Base-by-base conservation (phyloP, 768 basidiomycete species). In the Tricholoma saponaceum region DNA sequence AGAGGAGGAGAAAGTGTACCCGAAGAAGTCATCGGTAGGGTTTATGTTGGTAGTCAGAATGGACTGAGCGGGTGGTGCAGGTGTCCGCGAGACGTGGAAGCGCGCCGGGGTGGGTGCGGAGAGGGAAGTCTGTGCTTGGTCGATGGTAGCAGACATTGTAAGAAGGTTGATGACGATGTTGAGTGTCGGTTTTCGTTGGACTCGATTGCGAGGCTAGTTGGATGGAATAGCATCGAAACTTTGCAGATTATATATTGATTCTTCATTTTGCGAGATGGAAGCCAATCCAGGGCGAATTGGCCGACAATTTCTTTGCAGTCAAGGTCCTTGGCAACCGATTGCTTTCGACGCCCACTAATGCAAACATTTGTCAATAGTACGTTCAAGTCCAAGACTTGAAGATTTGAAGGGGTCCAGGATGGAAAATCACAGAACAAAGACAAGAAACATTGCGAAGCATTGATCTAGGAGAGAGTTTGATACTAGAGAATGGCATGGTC, bases 21-120 rank as follows among this genome's bases (percentile, higher is more conserved):
- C 75, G 51, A 78, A 75, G 35, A 68, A 71, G 41, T 70, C 67
- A 52, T 73, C 71, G 25, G 69, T 64, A 20, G 69, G 67, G 58
- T 67, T 66, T 25, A 44, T 43, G 54, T 63, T 57, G 14, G 60
- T 30, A 18, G 58, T 56, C 12, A 58, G 32, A 14, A 28, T 49
- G 10, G 47, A 26, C 3, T 53, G 53, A 25, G 63, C 59, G 25
- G 64, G 56, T 20, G 57, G 60, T 33, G 66, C 62, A 25, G 55
- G 57, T 25, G 66, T 62, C 37, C 68, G 64, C 13, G 63, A 39
- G 5, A 61, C 41, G 46, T 68, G 59, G 6, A 65, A 66, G 54
- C 67, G 56, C 22, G 54, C 64, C n/a, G 62, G 58, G 22, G 58
- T 52, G 18, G 64, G 60, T 14, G 58, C 22, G 20, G 56, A 52